Conservation (phyloP, 1,284 basidiomycete species). For the Sparassis latifolia region DNA sequence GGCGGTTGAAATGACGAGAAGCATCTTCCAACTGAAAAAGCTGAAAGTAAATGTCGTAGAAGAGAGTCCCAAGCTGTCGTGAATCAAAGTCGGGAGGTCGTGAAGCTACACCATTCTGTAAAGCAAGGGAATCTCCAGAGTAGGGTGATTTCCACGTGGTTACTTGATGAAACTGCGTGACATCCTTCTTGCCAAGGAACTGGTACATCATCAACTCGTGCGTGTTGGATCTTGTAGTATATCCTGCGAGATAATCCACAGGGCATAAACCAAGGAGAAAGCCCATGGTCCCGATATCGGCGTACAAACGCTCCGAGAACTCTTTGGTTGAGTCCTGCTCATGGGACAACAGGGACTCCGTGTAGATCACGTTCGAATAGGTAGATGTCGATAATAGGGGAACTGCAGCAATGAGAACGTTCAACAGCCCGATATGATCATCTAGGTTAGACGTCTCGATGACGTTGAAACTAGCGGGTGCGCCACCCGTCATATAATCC, state of each 20-base stretch:
- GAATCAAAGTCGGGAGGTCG: conserved; percentile 22
- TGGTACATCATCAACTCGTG: conserved; percentile 31
- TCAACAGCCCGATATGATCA: conserved; percentile 45
- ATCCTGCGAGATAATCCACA: conserved; percentile 33
- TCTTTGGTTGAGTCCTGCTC: conserved; percentile 22
- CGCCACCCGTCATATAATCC: conserved; percentile 27
- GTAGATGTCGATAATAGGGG: conserved; percentile 29
- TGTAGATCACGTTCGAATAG: conserved; percentile 31
- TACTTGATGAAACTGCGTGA: conserved; percentile 33
- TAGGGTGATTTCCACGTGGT: conserved; percentile 36
- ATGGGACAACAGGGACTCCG: conserved; percentile 32
- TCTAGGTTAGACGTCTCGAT: conserved; percentile 51
- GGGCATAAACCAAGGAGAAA: conserved; percentile 39
- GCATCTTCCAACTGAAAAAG: conserved; percentile 40
- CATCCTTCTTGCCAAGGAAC: neutral
- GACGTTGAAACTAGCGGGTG: conserved; percentile 40
- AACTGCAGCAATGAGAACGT: conserved; percentile 34
- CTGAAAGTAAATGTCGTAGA: conserved; percentile 40
- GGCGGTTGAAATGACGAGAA: conserved; percentile 10
- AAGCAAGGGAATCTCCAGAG: conserved; percentile 19
- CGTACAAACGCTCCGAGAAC: conserved; percentile 30
- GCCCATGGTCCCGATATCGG: conserved; percentile 32
- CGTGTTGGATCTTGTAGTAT: conserved; percentile 34
- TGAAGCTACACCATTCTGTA: neutral
- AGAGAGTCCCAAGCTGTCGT: conserved; percentile 30